Conservation (phyloP, 495 filamentous ascomycete species). For the Penicillium cosmopolitanum region DNA sequence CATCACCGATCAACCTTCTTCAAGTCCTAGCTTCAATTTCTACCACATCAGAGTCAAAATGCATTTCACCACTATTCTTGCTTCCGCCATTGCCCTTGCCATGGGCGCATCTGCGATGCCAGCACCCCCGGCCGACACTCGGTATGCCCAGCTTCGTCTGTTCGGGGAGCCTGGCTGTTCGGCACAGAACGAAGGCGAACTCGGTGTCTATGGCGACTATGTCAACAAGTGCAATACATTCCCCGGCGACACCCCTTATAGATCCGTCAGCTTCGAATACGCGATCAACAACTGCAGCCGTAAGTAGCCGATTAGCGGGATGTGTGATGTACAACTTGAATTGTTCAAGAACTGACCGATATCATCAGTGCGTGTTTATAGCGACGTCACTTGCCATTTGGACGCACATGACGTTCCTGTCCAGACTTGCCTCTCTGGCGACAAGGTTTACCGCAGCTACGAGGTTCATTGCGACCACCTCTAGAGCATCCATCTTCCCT, state of each 20-base stretch:
- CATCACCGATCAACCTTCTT: not conserved
- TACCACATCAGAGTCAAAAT: constrained; percentile 9
- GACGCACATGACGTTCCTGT: not conserved
- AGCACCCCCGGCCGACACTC: constrained; percentile 13
- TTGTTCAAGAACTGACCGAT: not conserved
- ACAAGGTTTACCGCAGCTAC: constrained; percentile 16
- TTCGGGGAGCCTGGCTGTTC: constrained; percentile 24
- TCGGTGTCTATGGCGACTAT: constrained; percentile 21
- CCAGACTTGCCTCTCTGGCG: constrained; percentile 6
- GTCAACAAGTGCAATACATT: constrained; percentile 19
- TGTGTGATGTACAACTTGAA: not conserved
- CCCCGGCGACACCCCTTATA: not conserved
- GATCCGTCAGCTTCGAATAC: constrained; percentile 17
- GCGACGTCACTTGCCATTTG: constrained; percentile 14
- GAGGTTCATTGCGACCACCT: constrained; percentile 9
- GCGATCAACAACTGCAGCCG: constrained; percentile 12
- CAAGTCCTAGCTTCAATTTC: not conserved
- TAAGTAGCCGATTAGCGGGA: not conserved
- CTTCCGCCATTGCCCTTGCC: constrained; percentile 10
- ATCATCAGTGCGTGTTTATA: constrained; percentile 14
- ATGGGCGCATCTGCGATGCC: constrained; percentile 11
- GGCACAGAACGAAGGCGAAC: constrained; percentile 21
- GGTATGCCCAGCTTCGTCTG: constrained; percentile 24
- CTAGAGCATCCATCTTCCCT: not conserved
- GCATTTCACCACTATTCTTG: constrained; percentile 13